phyloP scores from a whole-genome alignment of 306 rosid species.

The Crotalaria pallida region DNA sequence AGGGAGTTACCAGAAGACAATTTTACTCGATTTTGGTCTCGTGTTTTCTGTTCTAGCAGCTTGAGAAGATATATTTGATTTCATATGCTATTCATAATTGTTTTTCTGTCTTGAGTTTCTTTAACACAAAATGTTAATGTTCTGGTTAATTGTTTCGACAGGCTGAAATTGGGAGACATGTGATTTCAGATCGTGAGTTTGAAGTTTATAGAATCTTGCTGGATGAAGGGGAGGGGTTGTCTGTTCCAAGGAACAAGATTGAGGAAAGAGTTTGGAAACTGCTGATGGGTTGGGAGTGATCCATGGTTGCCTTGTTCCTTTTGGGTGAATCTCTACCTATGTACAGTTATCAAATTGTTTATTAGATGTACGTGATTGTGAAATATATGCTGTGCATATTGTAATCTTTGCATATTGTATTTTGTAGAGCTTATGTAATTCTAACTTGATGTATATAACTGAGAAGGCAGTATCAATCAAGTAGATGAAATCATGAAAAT shows the following conservation, averaged over 20 bases:
- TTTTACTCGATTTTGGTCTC: background rate
- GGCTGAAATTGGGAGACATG: slow-evolving; percentile 80
- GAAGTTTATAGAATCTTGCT: slow-evolving; percentile 90
- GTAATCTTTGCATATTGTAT: slow-evolving; percentile 12
- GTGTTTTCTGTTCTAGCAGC: background rate
- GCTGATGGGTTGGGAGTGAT: slow-evolving; percentile 95
- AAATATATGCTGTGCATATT: background rate
- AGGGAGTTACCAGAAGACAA: background rate
- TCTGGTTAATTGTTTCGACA: slow-evolving; percentile 26
- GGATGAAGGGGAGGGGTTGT: slow-evolving; percentile 66
- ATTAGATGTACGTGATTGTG: slow-evolving; percentile 28
- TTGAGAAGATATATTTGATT: background rate
- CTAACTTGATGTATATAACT: slow-evolving; percentile 35
- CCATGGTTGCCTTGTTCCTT: background rate
- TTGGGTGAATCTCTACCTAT: slow-evolving; percentile 1
- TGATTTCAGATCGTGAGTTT: slow-evolving; percentile 77
- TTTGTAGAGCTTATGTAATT: slow-evolving; percentile 13
- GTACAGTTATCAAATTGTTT: slow-evolving; percentile 33
- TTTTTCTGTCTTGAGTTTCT: background rate
- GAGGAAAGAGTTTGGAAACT: slow-evolving; percentile 79
- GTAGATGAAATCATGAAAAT: slow-evolving; percentile 5
- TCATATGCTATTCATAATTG: background rate
- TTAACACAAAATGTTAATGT: background rate
- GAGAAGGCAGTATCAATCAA: slow-evolving; percentile 15
- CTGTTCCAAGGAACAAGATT: slow-evolving; percentile 52